A percentile compares a stretch with the other conserved stretches of the same genome.
Conservation (phyloP, 805 yeast genomes). For the Pichia kluyveri region DNA sequence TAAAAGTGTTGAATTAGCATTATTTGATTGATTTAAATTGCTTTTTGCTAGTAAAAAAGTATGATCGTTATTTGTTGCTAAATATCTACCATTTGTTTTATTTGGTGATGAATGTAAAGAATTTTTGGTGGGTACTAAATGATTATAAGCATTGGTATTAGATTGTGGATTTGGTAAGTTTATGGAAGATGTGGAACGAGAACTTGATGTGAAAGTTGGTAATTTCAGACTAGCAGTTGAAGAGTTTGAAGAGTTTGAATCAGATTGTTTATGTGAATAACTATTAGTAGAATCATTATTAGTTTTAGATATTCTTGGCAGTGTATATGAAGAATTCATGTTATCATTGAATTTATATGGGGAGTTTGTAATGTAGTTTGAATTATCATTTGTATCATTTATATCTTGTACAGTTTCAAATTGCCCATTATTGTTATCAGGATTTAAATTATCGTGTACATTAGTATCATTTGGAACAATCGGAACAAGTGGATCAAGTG, state of each 20-base stretch:
- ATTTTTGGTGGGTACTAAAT: not conserved
- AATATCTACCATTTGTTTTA: conserved; percentile 1
- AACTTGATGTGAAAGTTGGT: not conserved
- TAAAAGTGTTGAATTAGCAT: not conserved
- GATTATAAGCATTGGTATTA: not conserved
- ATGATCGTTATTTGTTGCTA: conserved; percentile 7
- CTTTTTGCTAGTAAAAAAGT: not conserved
- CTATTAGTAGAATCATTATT: not conserved
- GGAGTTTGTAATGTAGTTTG: not conserved
- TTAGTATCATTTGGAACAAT: too few species aligned
- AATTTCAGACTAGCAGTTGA: not conserved
- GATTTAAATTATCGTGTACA: too few species aligned
- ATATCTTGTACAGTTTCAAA: not conserved
- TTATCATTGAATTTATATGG: not conserved
- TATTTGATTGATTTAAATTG: not conserved
- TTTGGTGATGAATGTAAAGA: conserved; percentile 1
- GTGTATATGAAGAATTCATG: not conserved
- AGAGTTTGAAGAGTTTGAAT: not conserved
- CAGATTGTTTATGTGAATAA: not conserved
- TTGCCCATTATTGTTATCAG: too few species aligned
- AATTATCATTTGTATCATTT: not conserved
- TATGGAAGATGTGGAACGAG: not conserved
- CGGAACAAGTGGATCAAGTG: too few species aligned
- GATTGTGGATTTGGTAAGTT: not conserved
- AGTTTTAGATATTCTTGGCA: not conserved